A percentile compares a stretch with the other conserved stretches of the same genome.
phyloP scores from a whole-genome alignment of 495 filamentous ascomycete species.

The Lichenothelia convexa region DNA sequence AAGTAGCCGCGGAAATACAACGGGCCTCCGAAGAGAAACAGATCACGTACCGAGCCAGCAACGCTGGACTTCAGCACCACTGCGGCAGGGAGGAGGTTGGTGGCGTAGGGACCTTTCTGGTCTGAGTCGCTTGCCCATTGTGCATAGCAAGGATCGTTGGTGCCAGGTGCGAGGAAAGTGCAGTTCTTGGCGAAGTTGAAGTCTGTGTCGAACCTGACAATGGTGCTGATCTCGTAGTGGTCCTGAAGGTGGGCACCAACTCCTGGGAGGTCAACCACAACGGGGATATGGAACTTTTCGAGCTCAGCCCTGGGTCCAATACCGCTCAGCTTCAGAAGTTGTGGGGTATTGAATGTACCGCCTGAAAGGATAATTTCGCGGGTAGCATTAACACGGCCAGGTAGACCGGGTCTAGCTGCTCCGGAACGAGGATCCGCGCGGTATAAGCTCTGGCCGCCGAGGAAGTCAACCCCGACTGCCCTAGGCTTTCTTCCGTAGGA shows the following conservation, averaged over 20 bases:
- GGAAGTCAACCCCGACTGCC: constrained; percentile 45
- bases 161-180: constrained; percentile 1
- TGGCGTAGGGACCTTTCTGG: constrained; percentile 3
- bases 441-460: constrained; percentile 41
- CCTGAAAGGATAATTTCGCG: constrained; percentile 6
- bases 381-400: background rate
- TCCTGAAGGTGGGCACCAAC: constrained; percentile 6
- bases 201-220: background rate
- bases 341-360: constrained; percentile 4
- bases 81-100: constrained; percentile 3
- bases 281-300: constrained; percentile 1
- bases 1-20: constrained; percentile 5
- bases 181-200: constrained; percentile 5
- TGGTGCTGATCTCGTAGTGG: constrained; percentile 3
- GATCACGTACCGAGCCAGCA: constrained; percentile 1
- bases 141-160: constrained; percentile 1
- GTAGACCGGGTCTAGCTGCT: background rate
- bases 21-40: constrained; percentile 5
- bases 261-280: constrained; percentile 2
- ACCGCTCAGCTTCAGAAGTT: constrained; percentile 6
- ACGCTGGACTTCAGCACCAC: constrained; percentile 1
- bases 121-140: constrained; percentile 5
- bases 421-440: constrained; percentile 30
- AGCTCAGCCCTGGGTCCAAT: constrained; percentile 5
- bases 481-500: constrained; percentile 21